Evolutionary conservation across 495 filamentous ascomycete genomes (phyloP).

Genomic region (Penicillium maclennaniae): DNA sequence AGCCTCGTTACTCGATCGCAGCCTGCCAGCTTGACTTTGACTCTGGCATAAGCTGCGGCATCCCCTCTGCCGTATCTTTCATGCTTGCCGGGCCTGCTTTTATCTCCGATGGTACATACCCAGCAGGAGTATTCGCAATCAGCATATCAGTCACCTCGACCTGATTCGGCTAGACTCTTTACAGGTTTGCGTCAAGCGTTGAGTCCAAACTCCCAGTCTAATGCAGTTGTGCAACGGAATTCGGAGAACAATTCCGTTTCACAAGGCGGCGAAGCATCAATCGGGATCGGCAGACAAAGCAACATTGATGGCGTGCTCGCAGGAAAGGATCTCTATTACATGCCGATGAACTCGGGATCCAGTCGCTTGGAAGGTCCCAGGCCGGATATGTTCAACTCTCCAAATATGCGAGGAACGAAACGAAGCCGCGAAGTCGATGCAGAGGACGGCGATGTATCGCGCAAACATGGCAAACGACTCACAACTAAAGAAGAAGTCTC

Average conservation of each 20-base stretch:
- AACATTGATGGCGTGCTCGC: not conserved
- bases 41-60: not conserved
- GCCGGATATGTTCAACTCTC: not conserved
- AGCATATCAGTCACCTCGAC: not conserved
- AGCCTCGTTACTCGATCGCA: not conserved
- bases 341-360: slow-evolving; percentile 6
- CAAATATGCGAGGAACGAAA: slow-evolving; percentile 12
- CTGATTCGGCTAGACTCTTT: not conserved
- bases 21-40: not conserved
- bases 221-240: too few relatives aligned
- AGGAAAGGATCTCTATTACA: slow-evolving; percentile 3
- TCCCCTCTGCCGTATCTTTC: not conserved
- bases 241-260: too few relatives aligned
- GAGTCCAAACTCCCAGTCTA: too few relatives aligned
- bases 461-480: slow-evolving; percentile 41
- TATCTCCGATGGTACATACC: not conserved
- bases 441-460: slow-evolving; percentile 18
- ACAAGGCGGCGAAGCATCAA: too few relatives aligned
- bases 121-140: slow-evolving; percentile 3
- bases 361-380: not conserved
- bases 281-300: too few relatives aligned
- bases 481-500: slow-evolving; percentile 44
- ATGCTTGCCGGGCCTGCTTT: not conserved
- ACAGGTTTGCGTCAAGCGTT: not conserved
- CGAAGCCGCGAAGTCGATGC: slow-evolving; percentile 8